These are phyloP conservation scores for Nemania abortiva DNA, from an alignment of 2,329 filamentous ascomycete species.

Conservation along the genomic window DNA sequence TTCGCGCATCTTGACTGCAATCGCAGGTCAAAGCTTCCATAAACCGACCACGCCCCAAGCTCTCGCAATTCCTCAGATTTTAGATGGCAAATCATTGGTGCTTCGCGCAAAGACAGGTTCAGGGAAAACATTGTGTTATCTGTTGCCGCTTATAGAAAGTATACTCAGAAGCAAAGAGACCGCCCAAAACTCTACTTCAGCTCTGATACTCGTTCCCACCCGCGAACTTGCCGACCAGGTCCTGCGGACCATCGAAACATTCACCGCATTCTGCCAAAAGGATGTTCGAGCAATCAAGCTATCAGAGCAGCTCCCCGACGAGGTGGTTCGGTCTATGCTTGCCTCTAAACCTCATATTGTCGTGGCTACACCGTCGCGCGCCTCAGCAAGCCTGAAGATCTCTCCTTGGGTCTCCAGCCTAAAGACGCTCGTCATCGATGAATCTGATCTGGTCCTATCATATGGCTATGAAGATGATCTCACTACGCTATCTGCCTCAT, in stretches of 20 bases:
- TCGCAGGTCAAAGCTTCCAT: constrained; percentile 85
- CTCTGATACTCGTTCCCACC: constrained; percentile 93
- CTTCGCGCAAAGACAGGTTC: constrained; percentile 95
- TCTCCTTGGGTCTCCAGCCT: constrained; percentile 79
- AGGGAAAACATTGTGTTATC: constrained; percentile 76
- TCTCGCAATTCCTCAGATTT: constrained; percentile 86
- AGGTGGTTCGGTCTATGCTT: constrained; percentile 87
- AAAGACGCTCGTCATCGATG: constrained; percentile 86
- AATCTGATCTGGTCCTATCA: constrained; percentile 91
- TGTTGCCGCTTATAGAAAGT: constrained; percentile 87
- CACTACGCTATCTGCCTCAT: constrained; percentile 78
- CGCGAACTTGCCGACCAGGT: constrained; percentile 95
- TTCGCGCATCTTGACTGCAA: constrained; percentile 83
- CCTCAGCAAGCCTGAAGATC: constrained; percentile 80
- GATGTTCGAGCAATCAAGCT: constrained; percentile 86
- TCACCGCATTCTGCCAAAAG: constrained; percentile 86
- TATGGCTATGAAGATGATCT: constrained; percentile 96
- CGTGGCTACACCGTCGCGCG: constrained; percentile 89
- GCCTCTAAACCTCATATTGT: constrained; percentile 89
- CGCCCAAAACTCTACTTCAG: constrained; percentile 67
- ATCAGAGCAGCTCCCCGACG: constrained; percentile 89
- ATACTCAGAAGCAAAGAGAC: constrained; percentile 83
- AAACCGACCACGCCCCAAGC: constrained; percentile 90
- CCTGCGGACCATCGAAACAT: constrained; percentile 78
- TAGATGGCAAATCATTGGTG: constrained; percentile 89